These are phyloP conservation scores for Kodamaea restingae DNA, from an alignment of 805 yeast species.

Conservation along the genomic window DNA sequence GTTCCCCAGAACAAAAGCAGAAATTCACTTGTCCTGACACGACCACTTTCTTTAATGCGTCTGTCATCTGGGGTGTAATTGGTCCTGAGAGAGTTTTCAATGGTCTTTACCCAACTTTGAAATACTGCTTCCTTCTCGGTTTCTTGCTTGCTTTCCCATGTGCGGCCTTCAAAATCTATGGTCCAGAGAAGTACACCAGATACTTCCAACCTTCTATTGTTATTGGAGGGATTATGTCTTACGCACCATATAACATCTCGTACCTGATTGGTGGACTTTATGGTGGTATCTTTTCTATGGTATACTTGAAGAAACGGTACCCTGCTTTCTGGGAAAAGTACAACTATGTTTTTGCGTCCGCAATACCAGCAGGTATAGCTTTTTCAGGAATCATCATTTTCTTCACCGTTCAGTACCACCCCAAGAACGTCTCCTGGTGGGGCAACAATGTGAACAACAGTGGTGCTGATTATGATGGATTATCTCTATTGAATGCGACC, in stretches of 20 bases:
- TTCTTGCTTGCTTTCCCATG: conserved; percentile 22
- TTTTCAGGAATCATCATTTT: conserved; percentile 32
- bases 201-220: conserved; percentile 33
- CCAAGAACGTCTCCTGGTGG: conserved; percentile 29
- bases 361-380: conserved; percentile 33
- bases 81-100: conserved; percentile 28
- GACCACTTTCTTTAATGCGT: conserved; percentile 46
- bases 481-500: conserved; percentile 15
- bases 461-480: conserved; percentile 33
- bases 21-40: conserved; percentile 30
- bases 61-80: conserved; percentile 63
- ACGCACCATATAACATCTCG: conserved; percentile 32
- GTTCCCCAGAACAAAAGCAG: conserved; percentile 18
- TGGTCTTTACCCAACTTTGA: conserved; percentile 31
- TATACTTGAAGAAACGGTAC: conserved; percentile 24
- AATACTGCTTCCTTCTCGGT: conserved; percentile 34
- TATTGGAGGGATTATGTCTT: conserved; percentile 28
- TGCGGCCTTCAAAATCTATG: conserved; percentile 14
- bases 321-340: conserved; percentile 35
- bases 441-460: conserved; percentile 23
- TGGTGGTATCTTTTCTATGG: conserved; percentile 25
- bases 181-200: conserved; percentile 18
- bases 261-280: conserved; percentile 30
- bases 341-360: conserved; percentile 30
- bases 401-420: conserved; percentile 35